A percentile compares a stretch with the other conserved stretches of the same genome.
Evolutionary conservation across 2,329 filamentous ascomycete species (phyloP).

Genomic region (Plectosphaerella cucumerina): DNA sequence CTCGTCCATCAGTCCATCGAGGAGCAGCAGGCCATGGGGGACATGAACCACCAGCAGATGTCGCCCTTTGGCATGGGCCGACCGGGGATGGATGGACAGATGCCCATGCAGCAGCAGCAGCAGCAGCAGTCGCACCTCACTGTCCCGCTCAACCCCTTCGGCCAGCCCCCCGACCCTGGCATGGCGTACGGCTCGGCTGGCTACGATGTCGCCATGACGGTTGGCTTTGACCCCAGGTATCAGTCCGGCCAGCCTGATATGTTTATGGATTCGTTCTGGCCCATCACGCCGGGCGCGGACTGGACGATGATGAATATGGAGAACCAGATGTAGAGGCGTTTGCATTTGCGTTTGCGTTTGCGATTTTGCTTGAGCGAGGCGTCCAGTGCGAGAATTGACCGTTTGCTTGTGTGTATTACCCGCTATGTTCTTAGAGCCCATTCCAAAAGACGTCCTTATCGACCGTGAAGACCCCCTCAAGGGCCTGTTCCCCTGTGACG

Average conservation of each 20-base stretch:
- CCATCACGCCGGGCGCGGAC: neutral
- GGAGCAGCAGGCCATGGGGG: neutral
- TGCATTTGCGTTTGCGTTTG: too few relatives aligned
- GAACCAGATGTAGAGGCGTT: conserved; percentile 14
- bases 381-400: too few relatives aligned
- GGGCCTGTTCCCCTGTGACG: neutral
- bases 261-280: neutral
- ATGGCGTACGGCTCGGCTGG: conserved; percentile 1
- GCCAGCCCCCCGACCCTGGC: neutral
- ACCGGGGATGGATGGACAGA: neutral
- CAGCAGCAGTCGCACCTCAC: neutral
- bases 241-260: neutral
- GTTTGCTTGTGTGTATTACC: neutral
- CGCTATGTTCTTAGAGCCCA: neutral
- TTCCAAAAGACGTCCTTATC: neutral
- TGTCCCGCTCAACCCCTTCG: conserved; percentile 3
- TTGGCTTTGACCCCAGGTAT: neutral
- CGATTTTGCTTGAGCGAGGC: too few relatives aligned
- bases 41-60: neutral
- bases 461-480: neutral
- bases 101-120: neutral
- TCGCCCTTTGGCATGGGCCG: neutral
- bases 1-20: neutral
- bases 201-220: neutral
- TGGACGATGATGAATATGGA: conserved; percentile 4